Base-by-base conservation (phyloP, 73 alveolate species). In the Stentor roeselii region DNA sequence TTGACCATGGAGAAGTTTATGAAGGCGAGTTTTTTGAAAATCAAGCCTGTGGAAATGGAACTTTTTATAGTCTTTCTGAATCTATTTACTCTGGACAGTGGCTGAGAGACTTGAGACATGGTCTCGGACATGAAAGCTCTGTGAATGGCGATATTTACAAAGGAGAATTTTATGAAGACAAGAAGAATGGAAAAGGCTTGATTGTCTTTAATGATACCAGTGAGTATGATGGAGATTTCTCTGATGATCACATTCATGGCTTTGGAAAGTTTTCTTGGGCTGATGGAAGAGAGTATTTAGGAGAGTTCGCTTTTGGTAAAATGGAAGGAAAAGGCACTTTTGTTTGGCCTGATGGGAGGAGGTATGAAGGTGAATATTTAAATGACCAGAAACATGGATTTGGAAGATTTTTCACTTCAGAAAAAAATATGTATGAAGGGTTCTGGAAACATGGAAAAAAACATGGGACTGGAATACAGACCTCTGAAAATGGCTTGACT, bases 391-490 rank as follows among this genome's bases (percentile, higher is more conserved):
- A 87, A 39, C 77, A 83, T 34, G 95, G 95, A 37, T 82, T 82
- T 58, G 95, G 95, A 59, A 86, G 82, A 15, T 89, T 77, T 40
- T 75, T 67, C 4, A 84, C 90, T 86, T 78, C 88, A 42, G 88
- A 90, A 60, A 86, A 88, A n/a, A 75, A 84, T 59, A 84, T 78
- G 41, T 91, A 86, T 84, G 83, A 84, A 34, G 94, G 95, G 3
- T 50, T 75, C 84, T 92, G 95, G 93, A 86, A 86, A 80, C 91
- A 89, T 39, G 98, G 95, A 42, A 89, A 86, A 60, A 84, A 93
- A 38, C 91, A 93, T 83, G 95, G 95, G 1, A 39, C 15, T 1
- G 86, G 86, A 1, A 38, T 14, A 37, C 15, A 21, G 27, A 15
- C n/a, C 6, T 1, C 38, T 41, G 36, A 1, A 0, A 40, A 35